Evolutionary conservation across 352 stramenopile species (phyloP), one percentile per base, ranked within the genome.

Genomic region (Pythium volutum): DNA sequence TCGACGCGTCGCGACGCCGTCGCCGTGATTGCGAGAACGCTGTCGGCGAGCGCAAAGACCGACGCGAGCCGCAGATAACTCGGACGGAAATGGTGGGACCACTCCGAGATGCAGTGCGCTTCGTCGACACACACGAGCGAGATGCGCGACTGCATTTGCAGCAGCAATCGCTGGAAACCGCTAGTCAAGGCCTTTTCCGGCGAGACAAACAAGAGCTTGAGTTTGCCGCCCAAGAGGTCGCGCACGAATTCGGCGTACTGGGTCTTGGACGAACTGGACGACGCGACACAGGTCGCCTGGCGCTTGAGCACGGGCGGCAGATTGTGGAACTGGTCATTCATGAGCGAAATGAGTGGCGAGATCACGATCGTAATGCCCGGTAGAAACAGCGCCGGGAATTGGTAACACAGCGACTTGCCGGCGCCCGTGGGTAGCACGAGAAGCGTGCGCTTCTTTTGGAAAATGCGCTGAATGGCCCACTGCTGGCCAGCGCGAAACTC

Each of bases 371-470:
- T 97, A 7, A 98, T 74, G 10, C 95, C 94, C 2, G 81, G 75
- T 7, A 92, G 69, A 51, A 95, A 91, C 18, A 92, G 58, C 10
- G 81, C 81, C 4, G 80, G 97, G 22, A 99, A 86, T 50, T 99
- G 96, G 70, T 99, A 99, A 63, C 95, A 99, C 2, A 99, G 79
- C 34, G 91, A 98, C 73, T 99, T 99, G 60, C 98, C 98, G 22
- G 96, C 94, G 25, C 98, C 98, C 12, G 98, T 99, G 5, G 97
- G 94, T 23, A 98, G 85, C 16, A 99, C 91, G 1, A 99, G 73
- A 6, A 99, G 68, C 8, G 83, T 94, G 39, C 79, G 68, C 36
- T 86, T 68, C 20, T 70, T 75, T 57, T 70, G 50, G 20, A 96
- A 73, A 8, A 94, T 72, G 22, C 89, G 83, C 12, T 77, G 60